Base-by-base conservation (phyloP, 176 grass and related monocot genomes). In the Phyllostachys edulis region DNA sequence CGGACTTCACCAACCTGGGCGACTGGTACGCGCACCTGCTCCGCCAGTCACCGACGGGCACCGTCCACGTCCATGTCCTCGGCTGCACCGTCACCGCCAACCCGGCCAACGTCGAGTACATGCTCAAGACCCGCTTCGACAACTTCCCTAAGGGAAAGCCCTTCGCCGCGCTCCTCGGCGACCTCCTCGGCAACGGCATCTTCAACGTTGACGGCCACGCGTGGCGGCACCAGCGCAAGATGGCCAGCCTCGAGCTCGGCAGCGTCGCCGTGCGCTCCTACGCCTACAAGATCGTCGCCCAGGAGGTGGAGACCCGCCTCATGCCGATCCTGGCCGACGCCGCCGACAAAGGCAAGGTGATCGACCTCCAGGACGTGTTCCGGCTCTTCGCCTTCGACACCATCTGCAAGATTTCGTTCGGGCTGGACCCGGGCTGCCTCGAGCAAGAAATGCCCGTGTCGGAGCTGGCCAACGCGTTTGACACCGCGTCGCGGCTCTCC, bases 21-120 rank as follows among this genome's bases (percentile, higher is more conserved):
- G 94, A 97, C 89, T 97, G 94, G 94, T 92, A 87, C 80, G 79
- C 92, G 7, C 87, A 94, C 88, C 91, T 97, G 12, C 90, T 97
- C 51, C 85, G 75, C 15, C 46, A 60, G 2, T 92, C 94, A 0
- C 78, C 80, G 1, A 90, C 90, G 1, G 83, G 85, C 72, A 97
- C 92, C 16, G 80, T 97, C 67, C 85, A 90, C 61, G 55, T 94
- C 41, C 94, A 97, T 26, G 91, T 94, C 29, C 94, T 97, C 32
- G 79, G 83, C 39, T 92, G 78, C 83, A 92, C 85, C 41, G 76
- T 97, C 72, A 97, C 94, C 1, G 85, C 94, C 72, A 97, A 97
- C 80, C 92, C 94, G 54, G 63, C 85, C 70, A 97, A 97, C 83
- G 94, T 97, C 21, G 90, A 97, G 92, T 88, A 97, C 92, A 92